Base-by-base conservation (phyloP, 345 rosid genomes). In the Erucastrum elatum region DNA sequence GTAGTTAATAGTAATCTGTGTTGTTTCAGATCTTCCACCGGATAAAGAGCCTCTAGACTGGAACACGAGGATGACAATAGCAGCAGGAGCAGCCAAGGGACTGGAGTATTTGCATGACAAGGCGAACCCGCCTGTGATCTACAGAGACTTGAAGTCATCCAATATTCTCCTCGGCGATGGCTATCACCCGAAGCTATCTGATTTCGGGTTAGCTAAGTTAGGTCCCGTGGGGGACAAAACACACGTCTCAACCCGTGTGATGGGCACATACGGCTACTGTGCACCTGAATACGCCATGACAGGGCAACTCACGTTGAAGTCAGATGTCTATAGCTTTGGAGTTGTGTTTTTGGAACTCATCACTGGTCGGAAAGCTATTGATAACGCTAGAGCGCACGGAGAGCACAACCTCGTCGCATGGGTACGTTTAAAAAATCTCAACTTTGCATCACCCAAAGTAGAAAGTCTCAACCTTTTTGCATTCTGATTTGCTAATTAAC, bases 281-380 rank as follows among this genome's bases (percentile, higher is more conserved):
- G 98, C 98, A 29, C 98, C 98, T 0, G 98, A 94, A 76, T 94
- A 94, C 74, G 99, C 99, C 16, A 94, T 94, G 99, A 94, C 99
- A 0, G 99, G 99, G 30, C 99, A 94, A 62, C 96, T 94, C 41
- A 94, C 99, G 56, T 80, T 94, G 31, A 94, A 94, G 78, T 94
- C 98, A 1, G 99, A 94, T 86, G 98, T 93, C 44, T 94, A 94
- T 75, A 92, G 98, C 81, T 94, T 94, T 80, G 98, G 99, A 69
- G 99, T 94, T 61, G 99, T 94, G 77, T 91, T 94, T 87, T 94
- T 94, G 72, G 99, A 94, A 78, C 91, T 94, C 65, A 94, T 94
- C 71, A 94, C 98, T 0, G 99, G 99, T 69, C 94, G 99, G 69
- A 94, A 93, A 85, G 99, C 99, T 2, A 94, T 94, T 71, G 99